These are phyloP conservation scores for Lyophyllum shimeji DNA, from an alignment of 768 basidiomycete genomes.

Conservation along the genomic window DNA sequence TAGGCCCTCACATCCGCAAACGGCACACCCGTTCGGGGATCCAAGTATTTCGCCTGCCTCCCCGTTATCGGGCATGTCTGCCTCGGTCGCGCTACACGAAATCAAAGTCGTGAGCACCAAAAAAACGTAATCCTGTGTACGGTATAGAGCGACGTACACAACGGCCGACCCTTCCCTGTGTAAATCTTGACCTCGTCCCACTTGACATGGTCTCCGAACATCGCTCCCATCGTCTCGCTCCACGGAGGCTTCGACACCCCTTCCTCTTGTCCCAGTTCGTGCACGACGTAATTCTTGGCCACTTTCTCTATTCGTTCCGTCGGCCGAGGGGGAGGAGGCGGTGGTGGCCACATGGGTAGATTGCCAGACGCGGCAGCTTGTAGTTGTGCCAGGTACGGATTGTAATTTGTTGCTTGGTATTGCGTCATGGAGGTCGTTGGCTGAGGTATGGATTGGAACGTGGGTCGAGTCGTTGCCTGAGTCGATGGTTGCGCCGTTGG, in stretches of 20 bases:
- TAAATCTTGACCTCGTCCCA: slow-evolving; percentile 77
- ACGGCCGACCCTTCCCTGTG: slow-evolving; percentile 60
- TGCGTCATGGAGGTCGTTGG: slow-evolving; percentile 10
- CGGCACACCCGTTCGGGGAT: slow-evolving; percentile 78
- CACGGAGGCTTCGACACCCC: slow-evolving; percentile 54
- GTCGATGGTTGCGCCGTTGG: slow-evolving; percentile 2
- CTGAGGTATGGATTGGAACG: slow-evolving; percentile 5
- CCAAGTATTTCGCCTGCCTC: slow-evolving; percentile 69
- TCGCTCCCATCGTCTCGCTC: slow-evolving; percentile 73
- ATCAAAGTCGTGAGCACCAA: slow-evolving; percentile 1
- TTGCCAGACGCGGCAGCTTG: slow-evolving; percentile 2
- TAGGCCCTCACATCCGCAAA: slow-evolving; percentile 74
- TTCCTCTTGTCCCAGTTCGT: slow-evolving; percentile 54
- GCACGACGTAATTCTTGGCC: slow-evolving; percentile 69
- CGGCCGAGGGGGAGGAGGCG: slow-evolving; percentile 23
- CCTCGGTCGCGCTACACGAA: slow-evolving; percentile 57
- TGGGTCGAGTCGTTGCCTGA: slow-evolving; percentile 1
- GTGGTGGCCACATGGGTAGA: slow-evolving; percentile 8
- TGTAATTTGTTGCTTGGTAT: slow-evolving; percentile 15
- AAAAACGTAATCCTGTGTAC: neutral
- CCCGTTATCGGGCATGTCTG: slow-evolving; percentile 81
- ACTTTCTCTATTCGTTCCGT: slow-evolving; percentile 46
- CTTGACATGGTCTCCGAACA: slow-evolving; percentile 84
- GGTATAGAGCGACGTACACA: slow-evolving; percentile 41
- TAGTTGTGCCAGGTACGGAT: slow-evolving; percentile 16